Evolutionary conservation across 257 asterid species (phyloP).

Genomic region (Forsythia suspensa): DNA sequence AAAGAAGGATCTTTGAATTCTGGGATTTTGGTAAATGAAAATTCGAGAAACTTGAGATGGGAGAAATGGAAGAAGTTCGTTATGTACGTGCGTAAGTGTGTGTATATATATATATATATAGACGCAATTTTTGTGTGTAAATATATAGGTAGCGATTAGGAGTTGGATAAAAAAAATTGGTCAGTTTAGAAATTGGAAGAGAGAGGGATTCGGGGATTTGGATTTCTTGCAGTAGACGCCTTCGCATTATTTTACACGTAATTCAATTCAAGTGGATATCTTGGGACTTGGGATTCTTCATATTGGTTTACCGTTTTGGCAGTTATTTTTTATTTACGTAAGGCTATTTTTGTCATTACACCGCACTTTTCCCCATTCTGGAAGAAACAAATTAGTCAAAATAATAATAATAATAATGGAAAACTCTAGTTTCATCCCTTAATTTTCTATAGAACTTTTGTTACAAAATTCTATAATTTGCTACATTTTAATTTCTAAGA

Average conservation of each 20-base stretch:
- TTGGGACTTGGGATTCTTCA: slow-evolving; percentile 17
- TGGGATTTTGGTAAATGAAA: slow-evolving; percentile 9
- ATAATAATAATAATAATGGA: no score
- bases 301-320: slow-evolving; percentile 19
- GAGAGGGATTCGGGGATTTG: slow-evolving; percentile 21
- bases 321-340: background rate
- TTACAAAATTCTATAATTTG: no score
- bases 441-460: no score
- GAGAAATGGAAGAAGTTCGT: slow-evolving; percentile 22
- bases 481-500: no score
- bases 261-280: slow-evolving; percentile 4
- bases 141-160: slow-evolving; percentile 3
- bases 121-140: background rate
- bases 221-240: slow-evolving; percentile 73
- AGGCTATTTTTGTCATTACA: slow-evolving; percentile 17
- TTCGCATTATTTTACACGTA: slow-evolving; percentile 45
- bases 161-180: background rate
- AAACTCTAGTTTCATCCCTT: no score
- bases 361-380: no score
- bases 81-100: slow-evolving; percentile 27
- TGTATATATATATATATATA: background rate
- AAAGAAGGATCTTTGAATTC: slow-evolving; percentile 19
- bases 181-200: slow-evolving; percentile 40
- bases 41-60: slow-evolving; percentile 25
- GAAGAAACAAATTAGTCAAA: no score